phyloP scores from a whole-genome alignment of 1,139 yeast species.

The Groenewaldozyma sp. region DNA sequence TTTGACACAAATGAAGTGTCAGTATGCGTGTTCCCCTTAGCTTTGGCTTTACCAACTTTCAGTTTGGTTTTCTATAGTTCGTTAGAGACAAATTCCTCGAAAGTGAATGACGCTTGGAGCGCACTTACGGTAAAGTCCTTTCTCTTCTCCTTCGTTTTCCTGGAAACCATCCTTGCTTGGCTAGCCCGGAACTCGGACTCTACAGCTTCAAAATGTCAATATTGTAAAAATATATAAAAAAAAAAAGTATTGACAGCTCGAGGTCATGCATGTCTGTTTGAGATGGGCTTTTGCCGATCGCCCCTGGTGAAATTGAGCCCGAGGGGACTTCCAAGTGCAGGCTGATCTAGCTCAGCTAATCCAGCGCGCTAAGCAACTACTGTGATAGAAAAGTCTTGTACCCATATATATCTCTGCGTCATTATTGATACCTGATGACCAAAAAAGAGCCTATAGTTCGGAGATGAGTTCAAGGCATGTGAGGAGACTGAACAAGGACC shows the following conservation, averaged over 20 bases:
- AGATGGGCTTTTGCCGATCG: too few relatives aligned
- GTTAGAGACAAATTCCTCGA: background rate
- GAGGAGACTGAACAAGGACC: constrained; percentile 15
- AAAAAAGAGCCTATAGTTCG: too few relatives aligned
- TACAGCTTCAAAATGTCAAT: too few relatives aligned
- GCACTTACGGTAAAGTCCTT: constrained; percentile 51
- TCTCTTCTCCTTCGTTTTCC: constrained; percentile 55
- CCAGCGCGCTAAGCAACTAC: too few relatives aligned
- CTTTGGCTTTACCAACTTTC: constrained; percentile 77
- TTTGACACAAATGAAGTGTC: constrained; percentile 81
- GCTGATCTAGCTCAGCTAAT: too few relatives aligned
- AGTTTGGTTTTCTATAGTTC: constrained; percentile 54
- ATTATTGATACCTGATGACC: too few relatives aligned
- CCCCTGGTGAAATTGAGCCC: too few relatives aligned
- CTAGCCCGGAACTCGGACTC: too few relatives aligned
- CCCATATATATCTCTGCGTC: too few relatives aligned
- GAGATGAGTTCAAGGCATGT: constrained; percentile 18
- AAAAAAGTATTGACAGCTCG: constrained; percentile 1
- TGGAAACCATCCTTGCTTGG: constrained; percentile 29
- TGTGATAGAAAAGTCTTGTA: too few relatives aligned
- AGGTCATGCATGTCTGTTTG: too few relatives aligned
- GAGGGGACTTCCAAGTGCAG: too few relatives aligned
- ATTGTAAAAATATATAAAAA: background rate
- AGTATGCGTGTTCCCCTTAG: constrained; percentile 64
- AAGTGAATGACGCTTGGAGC: background rate